A percentile compares a stretch with the other conserved stretches of the same genome.
These are phyloP conservation scores for Chionographis japonica DNA, from an alignment of 106 monocot species.

Conservation along the genomic window DNA sequence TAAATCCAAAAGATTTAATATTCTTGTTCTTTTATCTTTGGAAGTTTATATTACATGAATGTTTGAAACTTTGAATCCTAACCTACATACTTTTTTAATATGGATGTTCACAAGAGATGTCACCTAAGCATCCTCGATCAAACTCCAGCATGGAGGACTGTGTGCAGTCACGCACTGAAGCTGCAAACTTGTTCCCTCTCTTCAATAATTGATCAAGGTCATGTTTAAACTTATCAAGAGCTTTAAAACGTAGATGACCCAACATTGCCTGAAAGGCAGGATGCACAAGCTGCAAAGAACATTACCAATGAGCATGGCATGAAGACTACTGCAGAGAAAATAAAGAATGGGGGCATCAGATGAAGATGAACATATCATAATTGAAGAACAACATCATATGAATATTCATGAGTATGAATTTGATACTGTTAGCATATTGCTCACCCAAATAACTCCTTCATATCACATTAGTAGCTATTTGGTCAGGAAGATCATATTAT, in stretches of 20 bases:
- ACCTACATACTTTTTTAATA: too few relatives aligned
- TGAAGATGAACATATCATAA: too few relatives aligned
- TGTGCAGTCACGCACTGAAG: slow-evolving; percentile 32
- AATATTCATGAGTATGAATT: too few relatives aligned
- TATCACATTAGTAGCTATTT: too few relatives aligned
- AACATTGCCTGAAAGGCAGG: slow-evolving; percentile 63
- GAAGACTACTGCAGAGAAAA: background rate
- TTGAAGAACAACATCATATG: too few relatives aligned
- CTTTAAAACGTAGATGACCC: slow-evolving; percentile 39
- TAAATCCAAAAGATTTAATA: too few relatives aligned
- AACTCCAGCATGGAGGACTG: slow-evolving; percentile 38
- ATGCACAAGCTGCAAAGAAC: slow-evolving; percentile 47
- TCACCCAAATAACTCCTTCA: too few relatives aligned
- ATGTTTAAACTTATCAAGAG: slow-evolving; percentile 49
- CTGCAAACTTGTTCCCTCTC: slow-evolving; percentile 48
- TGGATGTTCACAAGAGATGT: background rate
- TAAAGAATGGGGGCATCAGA: background rate
- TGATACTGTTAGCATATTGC: too few relatives aligned
- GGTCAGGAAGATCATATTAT: too few relatives aligned
- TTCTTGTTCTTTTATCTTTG: too few relatives aligned
- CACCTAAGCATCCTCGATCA: slow-evolving; percentile 62
- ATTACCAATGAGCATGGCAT: background rate
- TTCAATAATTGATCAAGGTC: slow-evolving; percentile 48
- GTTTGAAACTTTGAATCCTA: too few relatives aligned
- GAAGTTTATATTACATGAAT: too few relatives aligned